phyloP scores from a whole-genome alignment of 1,284 basidiomycete species.

The Ceratobasidium sp. region DNA sequence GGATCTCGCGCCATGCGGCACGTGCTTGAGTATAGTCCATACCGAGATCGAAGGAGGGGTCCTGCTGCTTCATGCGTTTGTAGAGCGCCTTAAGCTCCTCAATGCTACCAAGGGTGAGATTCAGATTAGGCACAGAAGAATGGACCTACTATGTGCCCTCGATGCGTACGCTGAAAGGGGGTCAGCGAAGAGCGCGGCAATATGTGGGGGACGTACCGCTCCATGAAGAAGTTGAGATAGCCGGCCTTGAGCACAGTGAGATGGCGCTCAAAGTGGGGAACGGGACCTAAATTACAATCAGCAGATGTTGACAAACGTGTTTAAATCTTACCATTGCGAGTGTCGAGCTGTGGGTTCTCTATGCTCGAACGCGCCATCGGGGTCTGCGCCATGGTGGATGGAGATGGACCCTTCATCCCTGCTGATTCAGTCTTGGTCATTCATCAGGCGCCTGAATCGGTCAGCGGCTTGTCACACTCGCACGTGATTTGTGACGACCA shows the following conservation, averaged over 20 bases:
- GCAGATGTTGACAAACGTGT: background rate
- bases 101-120: slow-evolving; percentile 12
- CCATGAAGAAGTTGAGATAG: slow-evolving; percentile 84
- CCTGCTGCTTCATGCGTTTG: slow-evolving; percentile 35
- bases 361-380: slow-evolving; percentile 35
- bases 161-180: slow-evolving; percentile 70
- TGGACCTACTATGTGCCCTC: slow-evolving; percentile 82
- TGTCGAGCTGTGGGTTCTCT: slow-evolving; percentile 29
- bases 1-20: slow-evolving; percentile 79
- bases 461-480: background rate
- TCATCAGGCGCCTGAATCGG: background rate
- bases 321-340: slow-evolving; percentile 19
- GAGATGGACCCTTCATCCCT: too few species aligned
- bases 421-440: slow-evolving; percentile 27
- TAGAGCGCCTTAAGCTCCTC: slow-evolving; percentile 38
- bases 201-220: slow-evolving; percentile 67
- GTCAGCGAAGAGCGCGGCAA: slow-evolving; percentile 35
- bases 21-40: slow-evolving; percentile 13
- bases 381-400: slow-evolving; percentile 15
- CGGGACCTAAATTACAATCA: slow-evolving; percentile 59
- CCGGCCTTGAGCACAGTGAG: slow-evolving; percentile 75
- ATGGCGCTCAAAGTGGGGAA: slow-evolving; percentile 76
- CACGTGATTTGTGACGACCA: background rate
- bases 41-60: slow-evolving; percentile 17
- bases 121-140: background rate